phyloP scores from a whole-genome alignment of 2,329 filamentous ascomycete species.

The Ophiobolus disseminans region DNA sequence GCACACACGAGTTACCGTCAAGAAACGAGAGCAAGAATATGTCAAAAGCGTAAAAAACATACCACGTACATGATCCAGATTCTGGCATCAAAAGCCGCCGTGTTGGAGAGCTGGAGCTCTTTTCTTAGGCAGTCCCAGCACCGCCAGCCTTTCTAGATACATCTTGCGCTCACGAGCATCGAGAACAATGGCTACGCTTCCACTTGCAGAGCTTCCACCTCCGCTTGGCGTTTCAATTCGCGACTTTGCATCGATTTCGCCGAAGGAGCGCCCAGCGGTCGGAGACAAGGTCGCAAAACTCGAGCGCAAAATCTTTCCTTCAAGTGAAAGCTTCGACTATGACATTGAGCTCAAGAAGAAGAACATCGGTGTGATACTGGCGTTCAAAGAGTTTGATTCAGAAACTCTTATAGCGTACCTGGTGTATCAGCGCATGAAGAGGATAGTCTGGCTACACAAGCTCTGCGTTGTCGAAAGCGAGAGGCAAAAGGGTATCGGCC shows the following conservation, averaged over 20 bases:
- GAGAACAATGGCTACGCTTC: too few relatives aligned
- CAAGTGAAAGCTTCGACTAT: slow-evolving; percentile 60
- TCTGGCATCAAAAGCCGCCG: too few relatives aligned
- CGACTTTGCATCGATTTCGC: slow-evolving; percentile 21
- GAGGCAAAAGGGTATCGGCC: slow-evolving; percentile 57
- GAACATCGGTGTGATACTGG: slow-evolving; percentile 55
- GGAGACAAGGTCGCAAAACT: slow-evolving; percentile 39
- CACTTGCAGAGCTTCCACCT: background rate
- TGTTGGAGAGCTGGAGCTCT: too few relatives aligned
- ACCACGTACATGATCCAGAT: too few relatives aligned
- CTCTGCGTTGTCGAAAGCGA: slow-evolving; percentile 57
- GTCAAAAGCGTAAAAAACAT: too few relatives aligned
- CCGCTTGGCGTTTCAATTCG: slow-evolving; percentile 20
- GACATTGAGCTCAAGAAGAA: slow-evolving; percentile 57
- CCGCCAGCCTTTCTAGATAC: too few relatives aligned
- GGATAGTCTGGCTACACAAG: slow-evolving; percentile 58
- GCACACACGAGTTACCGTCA: too few relatives aligned
- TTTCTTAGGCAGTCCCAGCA: too few relatives aligned
- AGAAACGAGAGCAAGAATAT: too few relatives aligned
- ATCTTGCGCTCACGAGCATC: background rate
- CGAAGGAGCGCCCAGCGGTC: slow-evolving; percentile 28
- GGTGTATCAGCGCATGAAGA: slow-evolving; percentile 33
- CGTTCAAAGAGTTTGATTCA: slow-evolving; percentile 21
- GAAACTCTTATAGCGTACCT: slow-evolving; percentile 53
- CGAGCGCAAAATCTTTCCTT: slow-evolving; percentile 60